Conservation (phyloP, 2,329 filamentous ascomycete species). For the Colletotrichum musicola region DNA sequence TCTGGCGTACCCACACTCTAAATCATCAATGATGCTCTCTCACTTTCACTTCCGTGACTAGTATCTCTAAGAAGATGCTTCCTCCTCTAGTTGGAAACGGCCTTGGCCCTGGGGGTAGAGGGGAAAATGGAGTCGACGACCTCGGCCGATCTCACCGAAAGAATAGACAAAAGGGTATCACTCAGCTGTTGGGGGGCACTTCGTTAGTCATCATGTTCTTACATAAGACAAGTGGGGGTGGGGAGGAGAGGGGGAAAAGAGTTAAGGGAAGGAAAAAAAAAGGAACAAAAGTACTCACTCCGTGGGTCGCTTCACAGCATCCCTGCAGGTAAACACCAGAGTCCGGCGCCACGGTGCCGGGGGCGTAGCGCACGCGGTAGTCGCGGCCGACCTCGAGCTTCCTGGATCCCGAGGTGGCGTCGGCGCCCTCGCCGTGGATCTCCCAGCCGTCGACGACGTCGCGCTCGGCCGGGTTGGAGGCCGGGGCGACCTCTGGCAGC, state of each 20-base stretch:
- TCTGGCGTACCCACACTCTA: neutral
- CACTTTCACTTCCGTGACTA: neutral
- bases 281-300: constrained; percentile 71
- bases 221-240: constrained; percentile 9
- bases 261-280: neutral
- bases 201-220: constrained; percentile 40
- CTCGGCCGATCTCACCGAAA: constrained; percentile 81
- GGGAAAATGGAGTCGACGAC: constrained; percentile 81
- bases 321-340: constrained; percentile 94
- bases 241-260: neutral
- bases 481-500: constrained; percentile 62
- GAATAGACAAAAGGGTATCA: constrained; percentile 83
- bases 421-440: constrained; percentile 37
- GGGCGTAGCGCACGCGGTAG: constrained; percentile 81
- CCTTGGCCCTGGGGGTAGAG: constrained; percentile 25
- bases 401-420: constrained; percentile 43
- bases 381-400: constrained; percentile 79
- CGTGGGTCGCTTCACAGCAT: constrained; percentile 92
- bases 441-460: constrained; percentile 55
- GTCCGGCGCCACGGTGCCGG: constrained; percentile 75
- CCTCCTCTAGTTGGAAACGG: constrained; percentile 33
- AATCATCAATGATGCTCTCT: constrained; percentile 13
- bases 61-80: constrained; percentile 21
- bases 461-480: constrained; percentile 16
- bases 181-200: constrained; percentile 68